Percentiles rank a stretch among this genome's conserved stretches.
These are phyloP conservation scores for Cyclostephanos tholiformis DNA, from an alignment of 108 stramenopile species.

Conservation along the genomic window DNA sequence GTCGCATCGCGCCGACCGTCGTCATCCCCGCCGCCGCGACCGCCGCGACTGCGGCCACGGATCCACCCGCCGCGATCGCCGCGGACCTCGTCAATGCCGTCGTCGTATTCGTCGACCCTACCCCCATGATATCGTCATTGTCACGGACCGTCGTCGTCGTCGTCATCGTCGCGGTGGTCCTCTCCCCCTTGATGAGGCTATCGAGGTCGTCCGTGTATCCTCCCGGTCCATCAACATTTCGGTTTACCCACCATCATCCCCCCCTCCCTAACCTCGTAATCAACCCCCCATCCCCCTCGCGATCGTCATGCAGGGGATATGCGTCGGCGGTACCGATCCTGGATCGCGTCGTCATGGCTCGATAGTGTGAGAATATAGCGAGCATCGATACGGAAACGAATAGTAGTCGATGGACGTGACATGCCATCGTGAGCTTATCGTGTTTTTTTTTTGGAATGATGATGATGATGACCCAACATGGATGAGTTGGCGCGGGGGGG, in stretches of 20 bases:
- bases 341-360: slow-evolving; percentile 94
- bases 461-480: too few species aligned
- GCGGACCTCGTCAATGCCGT: neutral
- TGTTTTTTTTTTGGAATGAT: too few species aligned
- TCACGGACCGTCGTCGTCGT: neutral
- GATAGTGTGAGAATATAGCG: slow-evolving; percentile 74
- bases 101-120: neutral
- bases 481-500: too few species aligned
- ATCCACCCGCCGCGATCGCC: neutral
- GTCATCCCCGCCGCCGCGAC: too few species aligned
- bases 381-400: slow-evolving; percentile 66
- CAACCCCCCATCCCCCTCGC: slow-evolving; percentile 36
- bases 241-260: too few species aligned
- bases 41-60: too few species aligned
- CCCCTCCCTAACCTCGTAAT: too few species aligned
- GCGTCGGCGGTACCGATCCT: slow-evolving; percentile 88
- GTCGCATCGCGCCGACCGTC: neutral
- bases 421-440: slow-evolving; percentile 56
- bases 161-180: neutral
- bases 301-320: slow-evolving; percentile 52
- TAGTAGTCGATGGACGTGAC: slow-evolving; percentile 59
- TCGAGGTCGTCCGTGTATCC: slow-evolving; percentile 6
- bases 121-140: neutral
- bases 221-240: slow-evolving; percentile 30
- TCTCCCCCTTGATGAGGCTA: neutral